phyloP scores from a whole-genome alignment of 2,329 filamentous ascomycete species.

The Diaporthe capsici region DNA sequence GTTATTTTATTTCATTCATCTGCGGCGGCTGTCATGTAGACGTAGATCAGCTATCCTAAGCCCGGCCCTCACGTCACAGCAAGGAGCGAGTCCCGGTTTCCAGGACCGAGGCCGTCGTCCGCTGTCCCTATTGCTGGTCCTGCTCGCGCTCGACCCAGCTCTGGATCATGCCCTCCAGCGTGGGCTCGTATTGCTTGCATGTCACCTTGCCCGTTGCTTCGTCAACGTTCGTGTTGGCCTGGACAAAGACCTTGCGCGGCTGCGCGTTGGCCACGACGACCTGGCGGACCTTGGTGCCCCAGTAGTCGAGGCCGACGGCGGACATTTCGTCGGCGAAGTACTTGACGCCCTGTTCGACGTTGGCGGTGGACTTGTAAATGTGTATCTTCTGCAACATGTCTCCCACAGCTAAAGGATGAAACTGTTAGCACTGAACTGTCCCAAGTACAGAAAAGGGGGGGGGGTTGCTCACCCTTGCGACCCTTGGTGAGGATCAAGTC shows the following conservation, averaged over 20 bases:
- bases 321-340: slow-evolving; percentile 87
- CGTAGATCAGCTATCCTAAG: background rate
- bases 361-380: slow-evolving; percentile 91
- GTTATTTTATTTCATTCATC: background rate
- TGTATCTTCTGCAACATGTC: slow-evolving; percentile 92
- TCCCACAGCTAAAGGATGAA: slow-evolving; percentile 73
- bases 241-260: slow-evolving; percentile 92
- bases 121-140: slow-evolving; percentile 48
- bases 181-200: slow-evolving; percentile 89
- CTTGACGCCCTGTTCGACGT: slow-evolving; percentile 81
- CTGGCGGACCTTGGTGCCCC: slow-evolving; percentile 83
- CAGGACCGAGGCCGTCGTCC: background rate
- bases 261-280: slow-evolving; percentile 83
- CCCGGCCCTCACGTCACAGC: background rate
- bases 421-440: slow-evolving; percentile 19
- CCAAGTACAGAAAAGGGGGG: background rate
- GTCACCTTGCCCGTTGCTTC: slow-evolving; percentile 77
- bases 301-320: slow-evolving; percentile 84
- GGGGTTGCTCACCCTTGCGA: slow-evolving; percentile 68
- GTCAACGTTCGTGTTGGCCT: slow-evolving; percentile 87
- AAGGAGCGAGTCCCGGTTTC: background rate
- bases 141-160: slow-evolving; percentile 78
- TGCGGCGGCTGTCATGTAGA: background rate
- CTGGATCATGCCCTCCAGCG: slow-evolving; percentile 83
- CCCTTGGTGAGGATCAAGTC: slow-evolving; percentile 89